Conservation (phyloP, 2,329 filamentous ascomycete species). For the Botrytis tulipae region DNA sequence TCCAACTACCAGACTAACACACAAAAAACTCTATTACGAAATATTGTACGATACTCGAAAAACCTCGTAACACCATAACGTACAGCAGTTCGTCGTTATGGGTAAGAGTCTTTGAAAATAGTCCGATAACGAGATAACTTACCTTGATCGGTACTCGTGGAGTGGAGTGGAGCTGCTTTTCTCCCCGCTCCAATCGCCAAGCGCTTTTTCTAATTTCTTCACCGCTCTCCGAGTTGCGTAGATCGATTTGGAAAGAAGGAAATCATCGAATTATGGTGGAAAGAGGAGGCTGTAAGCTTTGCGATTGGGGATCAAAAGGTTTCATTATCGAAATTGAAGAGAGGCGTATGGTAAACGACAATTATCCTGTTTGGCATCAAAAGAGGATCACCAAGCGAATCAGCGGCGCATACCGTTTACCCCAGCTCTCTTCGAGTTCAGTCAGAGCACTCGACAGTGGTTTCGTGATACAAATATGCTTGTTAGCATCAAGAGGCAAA, state of each 20-base stretch:
- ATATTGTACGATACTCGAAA: background rate
- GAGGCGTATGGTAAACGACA: background rate
- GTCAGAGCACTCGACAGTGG: background rate
- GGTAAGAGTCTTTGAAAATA: background rate
- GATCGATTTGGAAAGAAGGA: slow-evolving; percentile 5
- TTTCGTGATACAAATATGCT: background rate
- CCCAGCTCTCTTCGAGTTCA: background rate
- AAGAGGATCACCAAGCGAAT: slow-evolving; percentile 5
- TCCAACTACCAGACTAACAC: background rate
- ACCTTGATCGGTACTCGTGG: background rate
- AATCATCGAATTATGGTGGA: background rate
- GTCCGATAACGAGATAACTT: slow-evolving; percentile 3
- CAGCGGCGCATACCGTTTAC: background rate
- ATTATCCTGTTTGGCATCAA: background rate
- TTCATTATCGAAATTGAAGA: background rate
- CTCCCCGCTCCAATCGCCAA: slow-evolving; percentile 12
- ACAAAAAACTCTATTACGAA: background rate
- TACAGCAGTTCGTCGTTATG: background rate
- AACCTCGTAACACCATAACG: slow-evolving; percentile 1
- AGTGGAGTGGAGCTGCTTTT: slow-evolving; percentile 7
- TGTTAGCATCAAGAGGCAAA: background rate
- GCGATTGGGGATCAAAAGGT: background rate
- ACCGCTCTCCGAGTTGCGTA: slow-evolving; percentile 12
- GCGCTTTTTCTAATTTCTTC: slow-evolving; percentile 6
- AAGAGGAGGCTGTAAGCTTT: background rate